A percentile compares a stretch with the other conserved stretches of the same genome.
Evolutionary conservation across 305 asterid genomes (phyloP).

Genomic region (Striga hermonthica): DNA sequence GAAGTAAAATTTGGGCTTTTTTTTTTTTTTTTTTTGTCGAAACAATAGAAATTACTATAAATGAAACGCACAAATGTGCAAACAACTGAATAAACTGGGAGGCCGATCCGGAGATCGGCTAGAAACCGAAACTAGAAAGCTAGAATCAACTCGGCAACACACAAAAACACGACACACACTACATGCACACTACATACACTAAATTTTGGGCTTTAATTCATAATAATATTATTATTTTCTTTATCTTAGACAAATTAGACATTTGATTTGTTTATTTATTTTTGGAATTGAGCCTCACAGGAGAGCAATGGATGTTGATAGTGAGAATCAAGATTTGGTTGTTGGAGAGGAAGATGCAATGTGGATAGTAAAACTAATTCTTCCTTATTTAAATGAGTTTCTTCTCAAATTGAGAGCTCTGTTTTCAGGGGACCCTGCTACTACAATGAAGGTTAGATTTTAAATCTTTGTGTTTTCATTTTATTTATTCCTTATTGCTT

Average conservation of each 20-base stretch:
- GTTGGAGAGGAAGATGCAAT: slow-evolving; percentile 84
- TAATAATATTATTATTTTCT: background rate
- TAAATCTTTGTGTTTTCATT: background rate
- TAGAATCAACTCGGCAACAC: too few species aligned
- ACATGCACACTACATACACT: too few species aligned
- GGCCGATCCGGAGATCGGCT: too few species aligned
- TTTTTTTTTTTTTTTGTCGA: too few species aligned
- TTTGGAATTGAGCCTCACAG: slow-evolving; percentile 26
- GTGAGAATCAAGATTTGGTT: slow-evolving; percentile 43
- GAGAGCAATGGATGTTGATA: slow-evolving; percentile 31
- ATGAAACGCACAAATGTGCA: too few species aligned
- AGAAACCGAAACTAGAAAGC: too few species aligned
- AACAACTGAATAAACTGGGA: too few species aligned
- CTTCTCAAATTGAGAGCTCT: slow-evolving; percentile 72
- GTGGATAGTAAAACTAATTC: slow-evolving; percentile 54
- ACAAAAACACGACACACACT: too few species aligned
- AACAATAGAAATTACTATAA: too few species aligned
- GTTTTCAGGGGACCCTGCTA: slow-evolving; percentile 92
- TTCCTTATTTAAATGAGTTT: slow-evolving; percentile 75
- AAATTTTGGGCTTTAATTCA: background rate
- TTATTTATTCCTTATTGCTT: background rate
- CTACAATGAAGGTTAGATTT: slow-evolving; percentile 74
- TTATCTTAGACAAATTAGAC: background rate
- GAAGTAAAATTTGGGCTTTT: background rate
- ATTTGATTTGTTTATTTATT: background rate